A percentile compares a stretch with the other conserved stretches of the same genome.
Evolutionary conservation across 1,284 basidiomycete species (phyloP).

Genomic region (Boletus sp.): DNA sequence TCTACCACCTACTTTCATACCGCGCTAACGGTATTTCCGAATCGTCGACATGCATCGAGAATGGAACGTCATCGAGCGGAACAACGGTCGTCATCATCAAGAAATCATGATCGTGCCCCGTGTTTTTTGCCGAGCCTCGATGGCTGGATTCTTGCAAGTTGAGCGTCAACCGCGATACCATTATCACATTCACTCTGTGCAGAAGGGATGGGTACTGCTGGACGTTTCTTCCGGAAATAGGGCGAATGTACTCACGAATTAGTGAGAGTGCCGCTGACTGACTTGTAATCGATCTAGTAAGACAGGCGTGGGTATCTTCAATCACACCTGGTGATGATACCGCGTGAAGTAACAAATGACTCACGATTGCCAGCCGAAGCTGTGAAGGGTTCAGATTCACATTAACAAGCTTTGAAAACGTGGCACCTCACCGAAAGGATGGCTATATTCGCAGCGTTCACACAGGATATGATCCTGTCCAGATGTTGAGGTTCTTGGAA

Average conservation of each 20-base stretch:
- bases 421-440: conserved; percentile 11
- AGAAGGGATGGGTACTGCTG: neutral
- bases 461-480: conserved; percentile 16
- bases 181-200: conserved; percentile 37
- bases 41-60: neutral
- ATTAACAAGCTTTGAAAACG: neutral
- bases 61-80: neutral
- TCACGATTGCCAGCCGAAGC: conserved; percentile 3
- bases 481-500: neutral
- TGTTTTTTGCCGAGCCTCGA: neutral
- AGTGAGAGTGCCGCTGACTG: neutral
- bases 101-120: too few relatives aligned
- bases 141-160: conserved; percentile 36
- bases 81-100: conserved; percentile 7
- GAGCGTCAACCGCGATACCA: conserved; percentile 43
- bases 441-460: conserved; percentile 12
- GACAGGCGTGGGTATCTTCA: neutral
- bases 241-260: conserved; percentile 9
- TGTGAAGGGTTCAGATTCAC: neutral
- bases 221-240: neutral
- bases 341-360: neutral
- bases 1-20: neutral
- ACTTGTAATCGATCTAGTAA: conserved; percentile 5
- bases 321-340: neutral
- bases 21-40: neutral